Evolutionary conservation across 2,329 filamentous ascomycete species (phyloP).

Genomic region (Colletotrichum sp.): DNA sequence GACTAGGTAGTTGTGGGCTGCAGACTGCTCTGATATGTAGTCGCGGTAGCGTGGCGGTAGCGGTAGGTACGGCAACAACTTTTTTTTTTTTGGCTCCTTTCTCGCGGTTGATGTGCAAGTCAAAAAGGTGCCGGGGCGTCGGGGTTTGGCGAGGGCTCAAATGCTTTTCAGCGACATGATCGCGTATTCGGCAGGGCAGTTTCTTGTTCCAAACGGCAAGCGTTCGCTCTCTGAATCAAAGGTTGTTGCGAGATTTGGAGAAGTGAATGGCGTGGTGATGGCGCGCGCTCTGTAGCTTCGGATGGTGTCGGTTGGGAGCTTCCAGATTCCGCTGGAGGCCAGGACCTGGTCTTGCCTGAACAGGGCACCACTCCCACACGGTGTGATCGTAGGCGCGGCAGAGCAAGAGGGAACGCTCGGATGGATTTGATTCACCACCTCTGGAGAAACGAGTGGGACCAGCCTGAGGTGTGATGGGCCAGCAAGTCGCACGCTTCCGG

Average conservation of each 20-base stretch:
- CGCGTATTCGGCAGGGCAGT: conserved; percentile 1
- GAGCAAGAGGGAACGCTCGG: conserved; percentile 15
- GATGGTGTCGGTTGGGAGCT: not conserved
- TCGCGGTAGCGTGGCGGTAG: not conserved
- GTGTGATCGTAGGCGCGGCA: conserved; percentile 9
- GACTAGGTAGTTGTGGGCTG: not conserved
- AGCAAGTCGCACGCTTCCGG: conserved; percentile 15
- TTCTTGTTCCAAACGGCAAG: not conserved
- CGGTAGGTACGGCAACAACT: conserved; percentile 10
- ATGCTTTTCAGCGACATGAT: conserved; percentile 22
- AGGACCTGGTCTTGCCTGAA: not conserved
- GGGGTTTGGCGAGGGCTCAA: conserved; percentile 9
- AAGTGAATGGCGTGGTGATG: not conserved
- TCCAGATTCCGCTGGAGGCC: conserved; percentile 1
- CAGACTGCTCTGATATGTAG: conserved; percentile 6
- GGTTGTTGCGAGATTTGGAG: not conserved
- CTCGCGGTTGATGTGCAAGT: conserved; percentile 3
- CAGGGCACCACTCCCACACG: not conserved
- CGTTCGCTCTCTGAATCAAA: not conserved
- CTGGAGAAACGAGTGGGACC: conserved; percentile 22
- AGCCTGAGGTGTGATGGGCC: conserved; percentile 1
- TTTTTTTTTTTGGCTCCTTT: not conserved
- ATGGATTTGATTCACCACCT: conserved; percentile 7
- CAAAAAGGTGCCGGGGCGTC: conserved; percentile 6
- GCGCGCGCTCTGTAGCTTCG: conserved; percentile 3